Base-by-base conservation (phyloP, 2,329 filamentous ascomycete species). In the Chaetomiaceae sp. region DNA sequence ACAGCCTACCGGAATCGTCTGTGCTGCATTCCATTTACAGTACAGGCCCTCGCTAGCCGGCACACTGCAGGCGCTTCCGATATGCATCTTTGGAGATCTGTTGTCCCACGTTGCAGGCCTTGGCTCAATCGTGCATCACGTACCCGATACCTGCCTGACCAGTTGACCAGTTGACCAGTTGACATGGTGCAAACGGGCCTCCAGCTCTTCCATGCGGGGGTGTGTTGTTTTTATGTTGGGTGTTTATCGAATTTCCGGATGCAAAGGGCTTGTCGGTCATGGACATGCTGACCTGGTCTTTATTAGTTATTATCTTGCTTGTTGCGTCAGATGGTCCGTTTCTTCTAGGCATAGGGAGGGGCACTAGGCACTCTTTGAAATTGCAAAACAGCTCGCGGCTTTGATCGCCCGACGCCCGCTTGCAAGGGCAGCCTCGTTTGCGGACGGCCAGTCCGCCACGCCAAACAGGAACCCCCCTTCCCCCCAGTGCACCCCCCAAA, bases 331-430 rank as follows among this genome's bases (percentile, higher is more conserved):
- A 14, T 29, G 48, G 40, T 21, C 48, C 32, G 32, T 44, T 51
- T 37, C 40, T 44, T n/a, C n/a, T n/a, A n/a, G 47, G 47, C 47
- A 48, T 29, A 29, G 7, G 27, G 27, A 23, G 7, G 62, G 49
- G 30, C 64, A 61, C 0, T 53, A 21, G 9, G 25, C 25, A 11
- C 23, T 23, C 25, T 13, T 13, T 32, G 30, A 54, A 7, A 53
- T 33, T 44, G 41, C 33, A 37, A 13, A 23, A 37, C 18, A n/a
- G 20, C 23, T 25, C 10, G 34, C 32, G 51, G 38, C 45, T 49
- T 44, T 38, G 38, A 53, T 32, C 41, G 34, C 41, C 23, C 14
- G 27, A 25, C 43, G 37, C 47, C 36, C 21, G 7, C 25, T 41
- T 16, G 21, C 43, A 50, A 29, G 46, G 48, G 29, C 5, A 41